These are phyloP conservation scores for Thalia dealbata DNA, from an alignment of 176 grass and related monocot genomes.

Conservation along the genomic window DNA sequence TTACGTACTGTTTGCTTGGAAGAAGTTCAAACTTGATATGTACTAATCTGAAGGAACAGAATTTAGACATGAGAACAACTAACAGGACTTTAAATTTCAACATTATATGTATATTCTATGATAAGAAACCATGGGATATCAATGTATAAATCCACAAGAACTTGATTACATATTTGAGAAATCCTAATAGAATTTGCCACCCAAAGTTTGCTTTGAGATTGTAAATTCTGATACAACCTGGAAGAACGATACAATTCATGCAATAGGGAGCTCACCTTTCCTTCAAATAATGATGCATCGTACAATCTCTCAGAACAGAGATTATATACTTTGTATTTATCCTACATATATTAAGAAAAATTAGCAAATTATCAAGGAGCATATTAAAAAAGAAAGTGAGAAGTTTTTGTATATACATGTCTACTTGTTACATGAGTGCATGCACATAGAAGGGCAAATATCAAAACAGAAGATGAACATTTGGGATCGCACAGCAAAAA, in stretches of 20 bases:
- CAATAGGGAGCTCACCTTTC: neutral
- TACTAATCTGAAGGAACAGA: neutral
- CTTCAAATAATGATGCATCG: slow-evolving; percentile 23
- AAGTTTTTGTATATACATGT: neutral
- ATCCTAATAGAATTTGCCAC: neutral
- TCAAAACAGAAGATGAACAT: neutral
- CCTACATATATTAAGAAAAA: slow-evolving; percentile 1
- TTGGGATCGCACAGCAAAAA: neutral
- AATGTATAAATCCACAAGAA: neutral
- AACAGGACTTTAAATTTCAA: neutral
- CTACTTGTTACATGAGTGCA: neutral
- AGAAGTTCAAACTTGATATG: neutral
- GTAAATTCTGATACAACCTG: neutral
- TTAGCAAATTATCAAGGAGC: neutral
- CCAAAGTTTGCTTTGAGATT: neutral
- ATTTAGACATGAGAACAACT: neutral
- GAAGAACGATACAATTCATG: neutral
- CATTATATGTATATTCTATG: neutral
- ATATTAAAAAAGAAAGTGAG: neutral
- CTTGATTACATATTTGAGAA: neutral
- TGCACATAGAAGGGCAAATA: neutral
- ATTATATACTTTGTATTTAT: slow-evolving; percentile 19
- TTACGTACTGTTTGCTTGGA: neutral
- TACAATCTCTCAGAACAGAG: slow-evolving; percentile 25
- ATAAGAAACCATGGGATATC: neutral